Evolutionary conservation across 768 basidiomycete species (phyloP).

Genomic region (Mycena capillaripes): DNA sequence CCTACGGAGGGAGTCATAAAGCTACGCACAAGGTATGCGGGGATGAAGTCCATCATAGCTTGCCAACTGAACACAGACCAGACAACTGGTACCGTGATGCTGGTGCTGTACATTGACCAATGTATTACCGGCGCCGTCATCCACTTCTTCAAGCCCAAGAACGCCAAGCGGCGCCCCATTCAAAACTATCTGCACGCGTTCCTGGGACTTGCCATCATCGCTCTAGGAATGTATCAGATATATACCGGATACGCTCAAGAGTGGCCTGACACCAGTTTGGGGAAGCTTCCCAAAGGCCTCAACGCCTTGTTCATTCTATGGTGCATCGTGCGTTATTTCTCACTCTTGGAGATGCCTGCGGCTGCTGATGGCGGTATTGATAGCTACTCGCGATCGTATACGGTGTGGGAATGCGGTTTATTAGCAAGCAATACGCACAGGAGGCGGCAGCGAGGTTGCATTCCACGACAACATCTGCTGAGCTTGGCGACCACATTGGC

Average conservation of each 20-base stretch:
- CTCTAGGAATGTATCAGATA: slow-evolving; percentile 63
- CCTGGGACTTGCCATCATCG: slow-evolving; percentile 64
- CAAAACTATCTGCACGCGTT: slow-evolving; percentile 72
- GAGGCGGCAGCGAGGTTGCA: too few relatives aligned
- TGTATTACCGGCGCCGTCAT: slow-evolving; percentile 62
- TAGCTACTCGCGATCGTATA: too few relatives aligned
- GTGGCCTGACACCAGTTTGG: too few relatives aligned
- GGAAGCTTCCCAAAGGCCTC: too few relatives aligned
- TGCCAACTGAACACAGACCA: slow-evolving; percentile 30
- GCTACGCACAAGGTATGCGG: slow-evolving; percentile 1
- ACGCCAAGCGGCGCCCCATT: slow-evolving; percentile 52
- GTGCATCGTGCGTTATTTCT: too few relatives aligned
- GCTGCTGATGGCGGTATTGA: too few relatives aligned
- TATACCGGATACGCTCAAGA: slow-evolving; percentile 60
- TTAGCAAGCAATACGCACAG: too few relatives aligned
- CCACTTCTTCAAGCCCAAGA: slow-evolving; percentile 63
- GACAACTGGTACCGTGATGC: slow-evolving; percentile 61
- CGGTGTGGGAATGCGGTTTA: too few relatives aligned
- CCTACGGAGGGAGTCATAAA: neutral
- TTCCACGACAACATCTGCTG: too few relatives aligned
- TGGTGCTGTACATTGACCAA: slow-evolving; percentile 66
- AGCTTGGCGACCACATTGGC: too few relatives aligned
- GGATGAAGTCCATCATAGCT: neutral
- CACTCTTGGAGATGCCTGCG: too few relatives aligned
- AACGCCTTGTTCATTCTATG: too few relatives aligned